Base-by-base conservation (phyloP, 306 rosid genomes). In the Pyrus betulifolia region DNA sequence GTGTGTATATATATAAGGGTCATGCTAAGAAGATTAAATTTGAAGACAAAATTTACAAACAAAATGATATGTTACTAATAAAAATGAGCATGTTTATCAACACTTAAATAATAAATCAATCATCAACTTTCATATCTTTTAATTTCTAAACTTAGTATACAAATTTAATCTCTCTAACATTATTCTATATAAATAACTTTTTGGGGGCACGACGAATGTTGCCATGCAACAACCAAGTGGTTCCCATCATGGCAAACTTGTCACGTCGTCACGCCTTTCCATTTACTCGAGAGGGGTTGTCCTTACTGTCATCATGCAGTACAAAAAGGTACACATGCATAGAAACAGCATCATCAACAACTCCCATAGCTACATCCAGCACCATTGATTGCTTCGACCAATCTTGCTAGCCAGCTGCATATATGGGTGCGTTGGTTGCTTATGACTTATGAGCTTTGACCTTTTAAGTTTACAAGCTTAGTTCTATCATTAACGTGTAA, bases 311-410 rank as follows among this genome's bases (percentile, higher is more conserved):
- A 51, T 73, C 79, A 52, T 82, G 83, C 79, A 80, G 84, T 82
- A 78, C 89, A 60, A 38, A 84, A 85, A 86, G 85, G 81, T 76
- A 25, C 86, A 82, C 74, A 72, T 40, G 66, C 71, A 71, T 45
- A 63, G 44, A 64, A 71, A 73, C 62, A 73, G 27, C 72, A 88
- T 88, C 75, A 87, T 82, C 83, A 61, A 1, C 44, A 23, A 33
- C 33, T 10, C 7, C 70, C 2, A 52, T 18, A 11, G 33, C 79
- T 75, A 28, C 57, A 78, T 82, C 69, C 38, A 86, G 51, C 27
- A 35, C 83, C 89, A 76, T 86, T 82, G 85, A 86, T 86, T 71
- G 54, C 8, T 77, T 83, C 91, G 88, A 86, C 89, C 92, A 74
- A 57, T 66, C 57, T 69, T 45, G 8, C 72, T 70, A 49, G 19